Evolutionary conservation across 2,329 filamentous ascomycete genomes (phyloP).

Genomic region (Xylaria sp.): DNA sequence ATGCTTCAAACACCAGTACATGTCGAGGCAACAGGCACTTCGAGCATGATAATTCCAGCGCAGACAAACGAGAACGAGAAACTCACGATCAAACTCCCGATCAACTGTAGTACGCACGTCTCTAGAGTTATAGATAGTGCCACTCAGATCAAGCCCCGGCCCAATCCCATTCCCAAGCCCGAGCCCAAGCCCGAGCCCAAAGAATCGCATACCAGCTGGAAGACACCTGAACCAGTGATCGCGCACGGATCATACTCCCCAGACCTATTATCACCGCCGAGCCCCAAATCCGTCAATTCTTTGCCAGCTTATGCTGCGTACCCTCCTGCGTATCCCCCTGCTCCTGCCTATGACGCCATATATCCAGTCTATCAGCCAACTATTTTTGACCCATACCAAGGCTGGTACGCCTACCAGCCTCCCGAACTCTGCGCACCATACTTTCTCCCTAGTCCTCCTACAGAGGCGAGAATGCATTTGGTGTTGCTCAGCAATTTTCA

Average conservation of each 20-base stretch:
- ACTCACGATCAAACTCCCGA: background rate
- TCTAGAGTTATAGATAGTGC: background rate
- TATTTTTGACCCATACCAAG: no score
- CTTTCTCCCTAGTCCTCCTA: background rate
- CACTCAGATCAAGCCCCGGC: no score
- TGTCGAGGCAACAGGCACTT: background rate
- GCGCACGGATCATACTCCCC: slow-evolving; percentile 16
- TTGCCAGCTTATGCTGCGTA: no score
- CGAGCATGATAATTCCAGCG: background rate
- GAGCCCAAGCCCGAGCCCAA: no score
- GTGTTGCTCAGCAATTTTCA: background rate
- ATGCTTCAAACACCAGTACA: background rate
- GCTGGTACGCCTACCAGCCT: background rate
- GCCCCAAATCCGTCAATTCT: background rate
- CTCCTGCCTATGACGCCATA: background rate
- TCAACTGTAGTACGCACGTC: background rate
- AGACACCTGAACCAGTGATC: background rate
- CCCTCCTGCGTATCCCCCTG: no score
- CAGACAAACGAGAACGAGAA: background rate
- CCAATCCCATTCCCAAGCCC: no score
- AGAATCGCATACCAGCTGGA: no score
- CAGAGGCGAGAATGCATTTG: background rate
- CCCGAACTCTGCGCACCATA: background rate
- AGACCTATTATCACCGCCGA: background rate
- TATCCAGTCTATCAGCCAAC: background rate